Percentiles rank a stretch among this genome's conserved stretches.
phyloP scores from a whole-genome alignment of 306 rosid genomes.

The Luffa acutangula region DNA sequence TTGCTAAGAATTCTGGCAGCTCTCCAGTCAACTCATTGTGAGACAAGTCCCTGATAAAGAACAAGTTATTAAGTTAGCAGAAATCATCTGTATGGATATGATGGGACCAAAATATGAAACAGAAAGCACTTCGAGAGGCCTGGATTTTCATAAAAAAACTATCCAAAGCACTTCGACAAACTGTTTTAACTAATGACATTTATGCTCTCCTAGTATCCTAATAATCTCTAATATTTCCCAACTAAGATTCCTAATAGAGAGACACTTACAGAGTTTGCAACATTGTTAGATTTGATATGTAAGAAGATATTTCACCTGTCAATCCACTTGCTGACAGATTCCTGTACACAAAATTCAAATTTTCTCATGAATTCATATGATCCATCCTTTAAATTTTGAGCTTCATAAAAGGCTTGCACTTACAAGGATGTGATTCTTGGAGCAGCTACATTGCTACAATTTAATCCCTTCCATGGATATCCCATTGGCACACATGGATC shows the following conservation, averaged over 20 bases:
- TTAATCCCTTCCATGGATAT: background rate
- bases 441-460: background rate
- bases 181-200: background rate
- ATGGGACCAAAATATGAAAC: background rate
- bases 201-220: background rate
- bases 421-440: slow-evolving; percentile 38
- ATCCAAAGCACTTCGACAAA: background rate
- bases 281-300: slow-evolving; percentile 27
- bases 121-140: background rate
- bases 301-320: slow-evolving; percentile 21
- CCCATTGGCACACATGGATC: slow-evolving; percentile 3
- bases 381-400: background rate
- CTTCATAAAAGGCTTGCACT: slow-evolving; percentile 7
- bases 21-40: slow-evolving; percentile 30
- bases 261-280: slow-evolving; percentile 35
- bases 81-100: background rate
- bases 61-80: background rate
- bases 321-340: slow-evolving; percentile 35
- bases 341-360: slow-evolving; percentile 21
- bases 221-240: background rate
- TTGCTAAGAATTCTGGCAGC: slow-evolving; percentile 22
- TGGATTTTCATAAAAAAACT: background rate
- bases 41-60: slow-evolving; percentile 27
- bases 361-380: background rate
- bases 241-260: background rate